phyloP scores from a whole-genome alignment of 2,329 filamentous ascomycete species.

The Didymella pomorum region DNA sequence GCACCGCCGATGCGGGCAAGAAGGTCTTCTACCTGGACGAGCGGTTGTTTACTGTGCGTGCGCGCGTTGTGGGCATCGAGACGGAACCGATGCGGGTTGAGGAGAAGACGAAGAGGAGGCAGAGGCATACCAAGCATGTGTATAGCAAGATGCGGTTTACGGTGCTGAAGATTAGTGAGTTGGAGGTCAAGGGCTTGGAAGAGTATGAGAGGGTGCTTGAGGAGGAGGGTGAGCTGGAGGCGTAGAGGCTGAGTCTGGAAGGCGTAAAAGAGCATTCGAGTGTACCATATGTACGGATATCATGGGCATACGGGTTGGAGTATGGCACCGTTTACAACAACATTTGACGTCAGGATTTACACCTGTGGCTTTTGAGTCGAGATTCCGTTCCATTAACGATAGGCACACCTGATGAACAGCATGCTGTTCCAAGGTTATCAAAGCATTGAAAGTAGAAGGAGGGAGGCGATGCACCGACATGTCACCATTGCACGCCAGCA shows the following conservation, averaged over 20 bases:
- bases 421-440: too few relatives aligned
- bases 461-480: background rate
- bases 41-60: constrained; percentile 82
- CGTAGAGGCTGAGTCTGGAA: background rate
- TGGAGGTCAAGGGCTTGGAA: constrained; percentile 70
- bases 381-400: too few relatives aligned
- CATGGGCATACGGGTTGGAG: constrained; percentile 17
- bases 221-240: background rate
- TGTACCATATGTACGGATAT: constrained; percentile 33
- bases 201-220: constrained; percentile 57
- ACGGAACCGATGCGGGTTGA: constrained; percentile 66
- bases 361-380: too few relatives aligned
- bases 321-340: constrained; percentile 11
- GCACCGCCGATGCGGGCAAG: constrained; percentile 41
- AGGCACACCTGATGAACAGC: too few relatives aligned
- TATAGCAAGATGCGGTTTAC: constrained; percentile 93
- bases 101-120: constrained; percentile 71
- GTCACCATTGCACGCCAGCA: background rate
- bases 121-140: constrained; percentile 72
- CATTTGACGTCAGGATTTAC: too few relatives aligned
- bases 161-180: constrained; percentile 81
- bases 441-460: background rate
- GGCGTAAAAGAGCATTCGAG: background rate
- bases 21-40: constrained; percentile 75
- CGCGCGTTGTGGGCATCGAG: constrained; percentile 84